A percentile compares a stretch with the other conserved stretches of the same genome.
Evolutionary conservation across 1,139 yeast genomes (phyloP).

Genomic region (Debaryomycetaceae sp.): DNA sequence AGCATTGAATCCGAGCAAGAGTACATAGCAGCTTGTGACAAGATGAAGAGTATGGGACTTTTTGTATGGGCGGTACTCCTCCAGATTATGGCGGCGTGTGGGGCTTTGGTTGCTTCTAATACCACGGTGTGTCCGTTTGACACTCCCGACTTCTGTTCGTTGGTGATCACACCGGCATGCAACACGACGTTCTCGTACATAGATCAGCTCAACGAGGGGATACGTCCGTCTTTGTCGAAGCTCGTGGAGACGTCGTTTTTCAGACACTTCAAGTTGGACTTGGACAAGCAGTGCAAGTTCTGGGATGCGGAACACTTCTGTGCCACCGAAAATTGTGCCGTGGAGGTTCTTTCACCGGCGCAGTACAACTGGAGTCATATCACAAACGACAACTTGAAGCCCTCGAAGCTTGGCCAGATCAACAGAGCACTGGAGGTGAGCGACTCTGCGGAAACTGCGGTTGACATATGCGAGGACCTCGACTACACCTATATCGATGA

Average conservation of each 20-base stretch:
- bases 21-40: neutral
- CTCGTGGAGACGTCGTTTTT: constrained; percentile 73
- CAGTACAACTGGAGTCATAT: constrained; percentile 62
- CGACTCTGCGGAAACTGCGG: constrained; percentile 14
- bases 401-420: constrained; percentile 63
- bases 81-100: constrained; percentile 1
- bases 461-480: constrained; percentile 31
- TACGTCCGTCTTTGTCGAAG: constrained; percentile 49
- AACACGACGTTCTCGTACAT: constrained; percentile 47
- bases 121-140: constrained; percentile 37
- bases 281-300: constrained; percentile 85
- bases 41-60: neutral
- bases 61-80: neutral
- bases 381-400: constrained; percentile 65
- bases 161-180: constrained; percentile 45
- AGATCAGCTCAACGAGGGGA: constrained; percentile 31
- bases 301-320: constrained; percentile 85
- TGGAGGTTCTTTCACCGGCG: constrained; percentile 55
- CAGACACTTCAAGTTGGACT: constrained; percentile 80
- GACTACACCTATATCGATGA: constrained; percentile 66
- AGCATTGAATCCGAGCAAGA: no score
- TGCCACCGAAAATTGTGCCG: constrained; percentile 91
- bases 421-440: constrained; percentile 17
- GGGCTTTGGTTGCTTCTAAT: constrained; percentile 1
- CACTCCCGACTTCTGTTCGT: constrained; percentile 46